Base-by-base conservation (phyloP, 345 rosid species). In the Reutealis trisperma region DNA sequence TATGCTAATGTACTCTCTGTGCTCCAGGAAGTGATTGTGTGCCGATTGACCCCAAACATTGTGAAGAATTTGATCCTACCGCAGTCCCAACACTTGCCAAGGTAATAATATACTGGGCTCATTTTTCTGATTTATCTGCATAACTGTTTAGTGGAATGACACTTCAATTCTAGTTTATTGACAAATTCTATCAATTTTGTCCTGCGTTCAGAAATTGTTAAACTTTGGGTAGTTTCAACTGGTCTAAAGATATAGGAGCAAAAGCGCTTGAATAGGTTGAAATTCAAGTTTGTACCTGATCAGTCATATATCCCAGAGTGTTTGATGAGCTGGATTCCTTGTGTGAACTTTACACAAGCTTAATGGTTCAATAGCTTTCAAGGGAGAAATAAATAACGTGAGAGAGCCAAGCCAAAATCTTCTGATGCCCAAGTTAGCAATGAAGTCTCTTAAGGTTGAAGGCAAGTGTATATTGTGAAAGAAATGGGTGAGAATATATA, bases 61-160 rank as follows among this genome's bases (percentile, higher is more conserved):
- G 96, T 21, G 94, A 92, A 67, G 94, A 90, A 63, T 96, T 96
- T 80, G 97, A 96, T 85, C 98, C 99, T 74, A 84, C 89, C 72
- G 77, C 87, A 44, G 98, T 91, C 54, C 97, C 97, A 71, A 87
- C 94, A 41, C 84, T 92, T 75, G 80, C 92, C 27, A 89, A 83
- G 93, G 97, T 92, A 79, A 78, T 55, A 60, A 51, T 27, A 57
- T 63, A 4, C 21, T 42, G 32, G 15, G 49, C 51, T 66, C 34
- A 4, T 11, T 42, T 47, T 49, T 68, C 13, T 37, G 41, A n/a
- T 41, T 22, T 21, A 32, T 73, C 62, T 63, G n/a, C 47, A 5
- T 76, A 14, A 55, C 25, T 66, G 9, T 42, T 34, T 72, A 16
- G 32, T 34, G 16, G 24, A 27, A 6, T 12, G 63, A n/a, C 25